Conservation (phyloP, 495 filamentous ascomycete species). For the Penicillium silybi region DNA sequence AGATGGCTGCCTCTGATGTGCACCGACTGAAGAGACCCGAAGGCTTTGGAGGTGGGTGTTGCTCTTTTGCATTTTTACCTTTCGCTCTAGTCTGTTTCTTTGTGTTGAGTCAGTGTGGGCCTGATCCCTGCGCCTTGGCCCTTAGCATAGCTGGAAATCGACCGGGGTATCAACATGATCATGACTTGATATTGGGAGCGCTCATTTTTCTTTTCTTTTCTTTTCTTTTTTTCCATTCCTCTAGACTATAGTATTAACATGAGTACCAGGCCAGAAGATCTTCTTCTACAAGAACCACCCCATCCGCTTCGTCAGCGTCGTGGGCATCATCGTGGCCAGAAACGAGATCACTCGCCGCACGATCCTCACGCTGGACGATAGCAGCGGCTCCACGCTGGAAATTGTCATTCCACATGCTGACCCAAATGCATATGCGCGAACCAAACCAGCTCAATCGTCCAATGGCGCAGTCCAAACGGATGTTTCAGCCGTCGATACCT, state of each 20-base stretch:
- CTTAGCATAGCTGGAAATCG: neutral
- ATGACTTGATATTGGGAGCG: neutral
- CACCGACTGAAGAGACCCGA: slow-evolving; percentile 50
- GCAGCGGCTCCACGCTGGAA: slow-evolving; percentile 75
- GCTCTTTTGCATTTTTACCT: slow-evolving; percentile 2
- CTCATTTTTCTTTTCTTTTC: too few species aligned
- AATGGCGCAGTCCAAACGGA: neutral
- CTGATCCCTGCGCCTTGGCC: neutral
- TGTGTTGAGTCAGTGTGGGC: neutral
- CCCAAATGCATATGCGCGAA: slow-evolving; percentile 3
- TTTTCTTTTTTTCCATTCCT: neutral
- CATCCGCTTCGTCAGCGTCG: slow-evolving; percentile 75
- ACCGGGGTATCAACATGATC: neutral
- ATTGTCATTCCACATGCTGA: slow-evolving; percentile 32
- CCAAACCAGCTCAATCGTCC: slow-evolving; percentile 1
- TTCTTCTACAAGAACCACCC: slow-evolving; percentile 87
- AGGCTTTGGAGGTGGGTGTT: slow-evolving; percentile 62
- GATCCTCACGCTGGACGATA: slow-evolving; percentile 77
- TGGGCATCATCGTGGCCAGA: slow-evolving; percentile 72
- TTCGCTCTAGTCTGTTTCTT: neutral
- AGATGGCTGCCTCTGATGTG: slow-evolving; percentile 68
- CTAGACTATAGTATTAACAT: neutral
- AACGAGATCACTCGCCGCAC: slow-evolving; percentile 58
- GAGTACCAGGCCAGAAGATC: slow-evolving; percentile 57
- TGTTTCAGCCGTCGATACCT: neutral